Conservation (phyloP, 768 basidiomycete genomes). For the Mycena latifolia region DNA sequence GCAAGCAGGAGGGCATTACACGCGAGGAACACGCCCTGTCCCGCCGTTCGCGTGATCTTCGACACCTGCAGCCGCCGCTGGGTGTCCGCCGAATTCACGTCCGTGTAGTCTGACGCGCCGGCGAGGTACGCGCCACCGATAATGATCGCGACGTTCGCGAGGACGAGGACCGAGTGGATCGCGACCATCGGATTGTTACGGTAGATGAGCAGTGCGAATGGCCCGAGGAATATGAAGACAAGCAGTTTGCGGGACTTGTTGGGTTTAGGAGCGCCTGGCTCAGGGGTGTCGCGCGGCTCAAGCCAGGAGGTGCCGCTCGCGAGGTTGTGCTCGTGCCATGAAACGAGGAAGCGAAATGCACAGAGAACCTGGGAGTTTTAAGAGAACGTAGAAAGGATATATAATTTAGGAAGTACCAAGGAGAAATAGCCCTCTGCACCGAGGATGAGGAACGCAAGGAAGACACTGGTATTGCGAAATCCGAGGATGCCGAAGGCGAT, state of each 20-base stretch:
- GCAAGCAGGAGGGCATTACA: slow-evolving; percentile 42
- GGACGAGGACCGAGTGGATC: slow-evolving; percentile 46
- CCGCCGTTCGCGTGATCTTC: slow-evolving; percentile 46
- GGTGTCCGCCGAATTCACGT: slow-evolving; percentile 30
- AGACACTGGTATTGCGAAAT: slow-evolving; percentile 41
- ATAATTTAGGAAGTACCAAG: too few species aligned
- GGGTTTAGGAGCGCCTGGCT: too few species aligned
- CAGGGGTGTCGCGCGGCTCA: slow-evolving; percentile 41
- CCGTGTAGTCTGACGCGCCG: slow-evolving; percentile 38
- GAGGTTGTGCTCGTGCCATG: slow-evolving; percentile 51
- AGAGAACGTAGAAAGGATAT: too few species aligned
- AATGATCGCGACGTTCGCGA: slow-evolving; percentile 49
- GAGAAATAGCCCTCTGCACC: too few species aligned
- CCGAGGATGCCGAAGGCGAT: slow-evolving; percentile 50
- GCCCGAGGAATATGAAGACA: slow-evolving; percentile 37
- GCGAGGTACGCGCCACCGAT: slow-evolving; percentile 48
- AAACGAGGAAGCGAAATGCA: too few species aligned
- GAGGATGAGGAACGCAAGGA: slow-evolving; percentile 38
- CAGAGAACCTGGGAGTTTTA: too few species aligned
- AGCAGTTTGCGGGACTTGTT: slow-evolving; percentile 25
- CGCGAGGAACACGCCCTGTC: slow-evolving; percentile 49
- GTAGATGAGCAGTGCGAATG: slow-evolving; percentile 41
- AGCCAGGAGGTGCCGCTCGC: slow-evolving; percentile 48
- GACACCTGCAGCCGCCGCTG: slow-evolving; percentile 37
- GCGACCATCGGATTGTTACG: slow-evolving; percentile 44